Evolutionary conservation across 2,329 filamentous ascomycete genomes (phyloP).

Genomic region (Salinomyces thailandicus): DNA sequence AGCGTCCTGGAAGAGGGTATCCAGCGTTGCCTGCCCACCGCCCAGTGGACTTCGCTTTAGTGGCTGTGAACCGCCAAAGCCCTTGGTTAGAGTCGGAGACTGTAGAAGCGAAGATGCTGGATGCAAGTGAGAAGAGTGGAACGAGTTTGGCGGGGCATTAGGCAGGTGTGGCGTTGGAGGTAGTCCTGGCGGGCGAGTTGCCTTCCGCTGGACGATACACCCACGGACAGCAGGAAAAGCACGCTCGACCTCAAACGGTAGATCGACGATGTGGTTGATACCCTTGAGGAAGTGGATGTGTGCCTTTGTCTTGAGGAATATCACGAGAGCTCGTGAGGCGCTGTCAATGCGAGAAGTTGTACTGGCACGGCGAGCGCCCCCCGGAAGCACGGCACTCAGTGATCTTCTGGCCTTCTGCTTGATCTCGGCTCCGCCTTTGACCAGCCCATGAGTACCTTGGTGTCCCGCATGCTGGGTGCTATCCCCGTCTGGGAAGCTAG

Average conservation of each 20-base stretch:
- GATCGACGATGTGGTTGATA: conserved; percentile 76
- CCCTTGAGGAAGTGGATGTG: conserved; percentile 88
- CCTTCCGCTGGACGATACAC: conserved; percentile 74
- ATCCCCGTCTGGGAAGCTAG: conserved; percentile 54
- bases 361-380: background rate
- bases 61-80: conserved; percentile 15
- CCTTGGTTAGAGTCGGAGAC: conserved; percentile 23
- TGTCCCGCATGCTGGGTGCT: background rate
- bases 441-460: background rate
- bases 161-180: conserved; percentile 33
- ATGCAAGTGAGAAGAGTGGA: conserved; percentile 57
- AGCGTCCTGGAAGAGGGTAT: conserved; percentile 20
- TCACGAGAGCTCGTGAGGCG: conserved; percentile 55
- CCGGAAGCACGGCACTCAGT: no score
- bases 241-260: conserved; percentile 88
- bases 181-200: conserved; percentile 38
- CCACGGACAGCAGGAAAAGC: conserved; percentile 75
- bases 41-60: conserved; percentile 16
- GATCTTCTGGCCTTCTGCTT: background rate
- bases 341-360: background rate
- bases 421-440: background rate
- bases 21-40: conserved; percentile 14
- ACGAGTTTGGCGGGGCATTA: conserved; percentile 67
- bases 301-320: conserved; percentile 84
- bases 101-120: conserved; percentile 27